Evolutionary conservation across 2,329 filamentous ascomycete species (phyloP).

Genomic region (Nannizziopsis barbatae): DNA sequence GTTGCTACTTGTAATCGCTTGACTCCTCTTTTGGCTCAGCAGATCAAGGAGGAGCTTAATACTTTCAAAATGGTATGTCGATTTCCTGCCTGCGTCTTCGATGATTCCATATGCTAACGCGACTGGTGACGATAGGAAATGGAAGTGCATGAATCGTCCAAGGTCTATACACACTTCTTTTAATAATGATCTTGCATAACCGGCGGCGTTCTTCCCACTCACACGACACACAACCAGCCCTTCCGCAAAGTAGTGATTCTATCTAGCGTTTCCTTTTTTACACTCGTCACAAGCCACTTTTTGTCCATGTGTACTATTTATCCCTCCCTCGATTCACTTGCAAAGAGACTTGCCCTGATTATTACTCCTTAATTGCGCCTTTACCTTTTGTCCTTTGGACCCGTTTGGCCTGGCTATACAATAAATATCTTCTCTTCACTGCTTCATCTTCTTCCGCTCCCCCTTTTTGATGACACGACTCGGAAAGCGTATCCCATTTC

Average conservation of each 20-base stretch:
- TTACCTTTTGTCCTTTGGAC: not conserved
- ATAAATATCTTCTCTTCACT: not conserved
- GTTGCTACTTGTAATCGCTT: slow-evolving; percentile 96
- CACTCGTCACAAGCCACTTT: not conserved
- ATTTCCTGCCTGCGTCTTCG: not conserved
- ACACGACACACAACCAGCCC: not conserved
- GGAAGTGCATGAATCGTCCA: slow-evolving; percentile 98
- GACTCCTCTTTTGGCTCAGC: slow-evolving; percentile 92
- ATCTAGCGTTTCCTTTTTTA: not conserved
- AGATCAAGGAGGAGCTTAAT: slow-evolving; percentile 99
- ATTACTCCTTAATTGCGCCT: not conserved
- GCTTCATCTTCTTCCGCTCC: not conserved
- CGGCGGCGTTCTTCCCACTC: slow-evolving; percentile 12
- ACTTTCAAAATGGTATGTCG: slow-evolving; percentile 91
- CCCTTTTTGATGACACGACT: not conserved
- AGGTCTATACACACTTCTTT: slow-evolving; percentile 99
- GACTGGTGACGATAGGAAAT: slow-evolving; percentile 59
- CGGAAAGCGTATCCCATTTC: not conserved
- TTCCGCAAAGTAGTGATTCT: slow-evolving; percentile 6
- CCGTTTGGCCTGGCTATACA: not conserved
- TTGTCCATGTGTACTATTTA: slow-evolving; percentile 10
- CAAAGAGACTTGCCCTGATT: not conserved
- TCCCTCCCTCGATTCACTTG: not conserved
- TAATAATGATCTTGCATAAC: slow-evolving; percentile 41
- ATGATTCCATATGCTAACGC: slow-evolving; percentile 14